Percentiles rank a stretch among this genome's conserved stretches.
Conservation (phyloP, 805 yeast species). For the Candida tammaniensis region DNA sequence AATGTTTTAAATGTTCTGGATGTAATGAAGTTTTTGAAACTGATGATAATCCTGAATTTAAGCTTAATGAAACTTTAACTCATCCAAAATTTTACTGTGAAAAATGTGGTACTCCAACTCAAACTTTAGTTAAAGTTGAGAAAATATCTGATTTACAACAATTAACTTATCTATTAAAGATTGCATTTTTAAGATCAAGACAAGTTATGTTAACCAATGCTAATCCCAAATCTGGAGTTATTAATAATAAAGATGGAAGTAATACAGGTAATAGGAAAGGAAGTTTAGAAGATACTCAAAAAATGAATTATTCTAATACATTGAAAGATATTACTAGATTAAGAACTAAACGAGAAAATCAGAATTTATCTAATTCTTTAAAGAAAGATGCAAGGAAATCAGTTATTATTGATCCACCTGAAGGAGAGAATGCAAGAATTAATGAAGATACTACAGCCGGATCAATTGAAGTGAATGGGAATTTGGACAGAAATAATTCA, state of each 20-base stretch:
- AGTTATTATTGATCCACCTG: constrained; percentile 61
- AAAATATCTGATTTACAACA: constrained; percentile 70
- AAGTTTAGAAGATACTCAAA: constrained; percentile 7
- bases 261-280: constrained; percentile 1
- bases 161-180: constrained; percentile 70
- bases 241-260: constrained; percentile 3
- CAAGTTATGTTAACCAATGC: constrained; percentile 45
- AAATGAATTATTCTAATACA: constrained; percentile 12
- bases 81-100: constrained; percentile 50
- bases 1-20: constrained; percentile 65
- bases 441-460: constrained; percentile 12
- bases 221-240: constrained; percentile 1
- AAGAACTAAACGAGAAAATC: constrained; percentile 69
- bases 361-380: constrained; percentile 50
- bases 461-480: constrained; percentile 8
- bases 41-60: constrained; percentile 27
- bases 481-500: constrained; percentile 15
- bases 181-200: constrained; percentile 75
- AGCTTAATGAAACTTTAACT: constrained; percentile 42
- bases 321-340: constrained; percentile 73
- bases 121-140: constrained; percentile 49
- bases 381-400: constrained; percentile 67
- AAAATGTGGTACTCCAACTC: constrained; percentile 42
- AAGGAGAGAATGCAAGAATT: constrained; percentile 39
- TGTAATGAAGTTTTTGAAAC: constrained; percentile 43